These are phyloP conservation scores for Quercus berberidifolia DNA, from an alignment of 306 rosid genomes.

Conservation along the genomic window DNA sequence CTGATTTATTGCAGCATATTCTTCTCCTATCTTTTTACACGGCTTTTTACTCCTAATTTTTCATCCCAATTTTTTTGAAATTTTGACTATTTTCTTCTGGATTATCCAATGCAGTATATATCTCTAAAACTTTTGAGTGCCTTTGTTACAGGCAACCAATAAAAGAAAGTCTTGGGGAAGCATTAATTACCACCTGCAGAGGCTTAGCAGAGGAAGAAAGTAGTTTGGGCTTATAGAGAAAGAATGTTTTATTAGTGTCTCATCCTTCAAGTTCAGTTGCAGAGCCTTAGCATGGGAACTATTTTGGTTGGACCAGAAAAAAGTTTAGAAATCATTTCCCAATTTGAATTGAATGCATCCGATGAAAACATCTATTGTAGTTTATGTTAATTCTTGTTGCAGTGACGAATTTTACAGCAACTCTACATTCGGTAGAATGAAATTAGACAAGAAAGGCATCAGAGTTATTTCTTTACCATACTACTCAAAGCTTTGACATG, in stretches of 20 bases:
- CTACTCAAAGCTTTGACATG: not conserved
- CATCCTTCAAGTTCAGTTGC: constrained; percentile 12
- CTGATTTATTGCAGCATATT: constrained; percentile 5
- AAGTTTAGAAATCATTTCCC: constrained; percentile 3
- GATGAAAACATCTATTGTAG: not conserved
- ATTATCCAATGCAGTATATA: not conserved
- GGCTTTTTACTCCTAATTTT: not conserved
- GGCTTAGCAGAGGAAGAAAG: constrained; percentile 82
- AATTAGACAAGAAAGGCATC: not conserved
- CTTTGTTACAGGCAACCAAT: constrained; percentile 52
- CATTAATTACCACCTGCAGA: constrained; percentile 86
- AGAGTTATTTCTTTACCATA: not conserved
- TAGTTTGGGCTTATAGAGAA: constrained; percentile 31
- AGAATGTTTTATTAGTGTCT: not conserved
- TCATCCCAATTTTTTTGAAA: not conserved
- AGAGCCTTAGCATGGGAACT: constrained; percentile 15
- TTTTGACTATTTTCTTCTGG: not conserved
- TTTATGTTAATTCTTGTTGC: not conserved
- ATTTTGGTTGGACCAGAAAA: constrained; percentile 18
- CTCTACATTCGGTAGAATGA: not conserved
- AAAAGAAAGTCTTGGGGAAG: constrained; percentile 75
- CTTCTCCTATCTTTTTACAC: not conserved
- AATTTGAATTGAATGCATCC: not conserved
- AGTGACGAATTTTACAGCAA: not conserved
- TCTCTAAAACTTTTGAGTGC: constrained; percentile 8